Base-by-base conservation (phyloP, 352 stramenopile genomes). In the Saprolegnia diclina region DNA sequence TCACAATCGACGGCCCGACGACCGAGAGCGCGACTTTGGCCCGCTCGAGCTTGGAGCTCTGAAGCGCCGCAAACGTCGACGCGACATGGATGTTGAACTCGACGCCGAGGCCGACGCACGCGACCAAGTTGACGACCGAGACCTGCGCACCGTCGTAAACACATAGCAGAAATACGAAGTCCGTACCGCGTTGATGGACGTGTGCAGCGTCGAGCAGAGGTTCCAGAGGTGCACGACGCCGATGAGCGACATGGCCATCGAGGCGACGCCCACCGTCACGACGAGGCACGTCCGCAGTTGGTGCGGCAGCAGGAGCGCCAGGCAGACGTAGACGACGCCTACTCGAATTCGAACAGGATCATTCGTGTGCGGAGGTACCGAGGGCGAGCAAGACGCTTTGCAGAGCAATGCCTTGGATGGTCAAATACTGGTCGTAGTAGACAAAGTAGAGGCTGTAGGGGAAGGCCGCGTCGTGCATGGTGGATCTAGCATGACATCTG, bases 401-500 rank as follows among this genome's bases (percentile, higher is more conserved):
- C 38, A 97, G 64, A 21, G 88, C 89, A 6, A 96, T 76, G 35
- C 89, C 89, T 65, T 96, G 87, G 68, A 97, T 97, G 70, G 92
- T 95, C 56, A 80, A 83, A 78, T 96, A 97, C 74, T 97, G 90
- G 64, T 97, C 90, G 71, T 96, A 95, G 71, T 89, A 97, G 19
- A 96, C 87, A 71, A 96, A 96, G 50, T 92, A 93, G 40, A 97
- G 74, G 53, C 83, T 88, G 73, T 97, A 97, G 18, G 88, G 87
- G 64, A 96, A 97, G 14, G 87, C 86, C 44, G 56, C 65, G 37
- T 32, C 56, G 55, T 74, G 73, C 52, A 59, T 24, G 11, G 24
- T 2, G 13, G 35, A 18, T 9, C 24, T 16, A 48, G 50, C 66
- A 35, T n/a, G n/a, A n/a, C n/a, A n/a, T n/a, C 18, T 52, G 76